phyloP scores from a whole-genome alignment of 192 early-diverging fungal genomes.

The Coemansia sp. region DNA sequence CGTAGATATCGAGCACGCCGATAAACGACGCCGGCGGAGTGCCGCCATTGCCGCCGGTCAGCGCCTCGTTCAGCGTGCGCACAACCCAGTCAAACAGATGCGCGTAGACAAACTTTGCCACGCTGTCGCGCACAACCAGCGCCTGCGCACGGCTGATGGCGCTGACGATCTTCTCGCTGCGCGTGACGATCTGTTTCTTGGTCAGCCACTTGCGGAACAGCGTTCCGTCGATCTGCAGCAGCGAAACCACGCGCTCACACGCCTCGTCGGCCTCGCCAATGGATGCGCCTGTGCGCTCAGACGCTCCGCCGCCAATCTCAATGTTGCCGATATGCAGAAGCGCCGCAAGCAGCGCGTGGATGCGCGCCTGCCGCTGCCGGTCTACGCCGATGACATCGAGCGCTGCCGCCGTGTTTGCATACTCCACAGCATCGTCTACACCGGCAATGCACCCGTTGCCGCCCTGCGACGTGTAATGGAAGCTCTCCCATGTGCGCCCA shows the following conservation, averaged over 20 bases:
- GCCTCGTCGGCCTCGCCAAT: constrained; percentile 80
- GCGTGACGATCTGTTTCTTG: constrained; percentile 88
- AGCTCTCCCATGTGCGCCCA: constrained; percentile 61
- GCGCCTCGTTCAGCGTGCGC: constrained; percentile 80
- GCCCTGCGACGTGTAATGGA: constrained; percentile 89
- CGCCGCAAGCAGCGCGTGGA: constrained; percentile 89
- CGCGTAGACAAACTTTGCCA: constrained; percentile 96
- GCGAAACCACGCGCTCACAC: constrained; percentile 62
- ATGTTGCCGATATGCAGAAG: constrained; percentile 96
- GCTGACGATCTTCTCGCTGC: constrained; percentile 90
- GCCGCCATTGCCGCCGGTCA: constrained; percentile 45
- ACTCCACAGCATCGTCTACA: constrained; percentile 93
- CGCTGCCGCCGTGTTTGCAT: constrained; percentile 81
- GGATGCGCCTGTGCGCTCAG: constrained; percentile 64
- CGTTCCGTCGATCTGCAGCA: constrained; percentile 75
- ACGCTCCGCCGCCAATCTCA: constrained; percentile 63
- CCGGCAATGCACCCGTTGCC: constrained; percentile 76
- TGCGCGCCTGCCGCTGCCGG: constrained; percentile 79
- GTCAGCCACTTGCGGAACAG: constrained; percentile 95
- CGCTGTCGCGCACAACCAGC: constrained; percentile 81
- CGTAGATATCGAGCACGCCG: constrained; percentile 99
- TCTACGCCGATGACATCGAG: constrained; percentile 85
- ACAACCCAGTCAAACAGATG: constrained; percentile 97
- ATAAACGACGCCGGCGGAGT: constrained; percentile 70
- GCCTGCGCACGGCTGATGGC: constrained; percentile 74